Evolutionary conservation across 805 yeast genomes (phyloP), one percentile per base, ranked within the genome.

Genomic region (Groenewaldozyma tartarivorans): DNA sequence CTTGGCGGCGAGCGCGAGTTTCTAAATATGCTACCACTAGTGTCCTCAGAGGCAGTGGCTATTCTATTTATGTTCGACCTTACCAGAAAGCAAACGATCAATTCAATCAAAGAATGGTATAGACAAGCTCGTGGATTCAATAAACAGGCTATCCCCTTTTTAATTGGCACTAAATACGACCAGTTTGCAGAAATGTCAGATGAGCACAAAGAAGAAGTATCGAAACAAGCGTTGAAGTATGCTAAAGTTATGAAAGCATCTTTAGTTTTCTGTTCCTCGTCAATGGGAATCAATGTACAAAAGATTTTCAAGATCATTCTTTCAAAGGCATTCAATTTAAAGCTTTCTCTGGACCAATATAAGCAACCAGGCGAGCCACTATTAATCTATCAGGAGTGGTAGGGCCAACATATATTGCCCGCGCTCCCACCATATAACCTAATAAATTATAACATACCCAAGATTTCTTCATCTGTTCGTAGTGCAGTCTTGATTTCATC

Each of bases 1-100:
- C 65, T 90, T 9, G 98, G 98, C 19, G 98, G 98, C 1, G 95
- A 88, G 53, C 74, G 84, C 39, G 96, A 92, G 60, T 90, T 86
- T 62, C 84, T 87, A 41, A 90, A 90, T 58, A 90, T 90, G 98
- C 67, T 92, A 31, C 95, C 96, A 18, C 67, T 90, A 43, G 96
- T 90, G 11, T 81, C 94, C 13, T 78, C 81, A 48, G 96, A 88
- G 47, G 92, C 97, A 0, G 92, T 87, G 11, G 95, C 96, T 1
- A 76, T 90, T 20, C 67, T 90, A 33, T 87, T 88, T 53, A 77
- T 84, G 79, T 90, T 82, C 67, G 97, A 90, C 61, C 64, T 90
- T 44, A 84, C 96, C 1, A 70, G 95, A 35, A 84, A 82, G 48
- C 75, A 87, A 20, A 85, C 96, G 0, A 68, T 90, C 40, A 82